Evolutionary conservation across 1,139 yeast species (phyloP).

Genomic region (Zygosaccharomyces sapae): DNA sequence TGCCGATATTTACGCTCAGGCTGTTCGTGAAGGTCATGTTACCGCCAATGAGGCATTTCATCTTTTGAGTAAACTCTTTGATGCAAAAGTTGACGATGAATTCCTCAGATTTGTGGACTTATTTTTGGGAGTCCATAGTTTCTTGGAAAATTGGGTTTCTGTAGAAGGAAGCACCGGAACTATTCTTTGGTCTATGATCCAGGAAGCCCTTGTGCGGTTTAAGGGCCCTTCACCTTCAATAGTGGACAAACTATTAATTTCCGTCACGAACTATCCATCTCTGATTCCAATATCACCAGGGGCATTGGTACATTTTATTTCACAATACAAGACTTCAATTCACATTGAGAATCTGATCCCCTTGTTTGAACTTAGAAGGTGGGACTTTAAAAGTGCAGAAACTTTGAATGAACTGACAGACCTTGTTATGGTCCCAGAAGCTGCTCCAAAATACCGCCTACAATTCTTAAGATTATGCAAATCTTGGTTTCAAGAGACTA

Average conservation of each 20-base stretch:
- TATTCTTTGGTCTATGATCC: constrained; percentile 7
- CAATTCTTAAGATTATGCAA: constrained; percentile 5
- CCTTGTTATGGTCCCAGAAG: constrained; percentile 1
- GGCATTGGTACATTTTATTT: constrained; percentile 5
- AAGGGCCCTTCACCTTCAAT: background rate
- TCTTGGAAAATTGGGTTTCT: constrained; percentile 1
- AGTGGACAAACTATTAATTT: background rate
- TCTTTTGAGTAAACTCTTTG: background rate
- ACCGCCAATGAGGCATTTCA: background rate
- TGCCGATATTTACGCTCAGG: background rate
- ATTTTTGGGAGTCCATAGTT: background rate
- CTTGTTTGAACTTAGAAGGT: background rate
- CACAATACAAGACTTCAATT: background rate
- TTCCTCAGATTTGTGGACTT: background rate
- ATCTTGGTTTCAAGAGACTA: background rate
- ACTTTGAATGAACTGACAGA: constrained; percentile 2
- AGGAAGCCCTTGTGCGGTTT: background rate
- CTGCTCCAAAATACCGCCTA: background rate
- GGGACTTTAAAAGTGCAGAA: constrained; percentile 1
- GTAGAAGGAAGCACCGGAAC: background rate
- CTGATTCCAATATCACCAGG: constrained; percentile 3
- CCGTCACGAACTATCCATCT: background rate
- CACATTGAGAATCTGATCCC: constrained; percentile 1
- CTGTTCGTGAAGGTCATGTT: background rate
- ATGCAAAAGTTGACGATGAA: background rate